A percentile compares a stretch with the other conserved stretches of the same genome.
Evolutionary conservation across 2,329 filamentous ascomycete species (phyloP).

Genomic region (Colletotrichum sp.): DNA sequence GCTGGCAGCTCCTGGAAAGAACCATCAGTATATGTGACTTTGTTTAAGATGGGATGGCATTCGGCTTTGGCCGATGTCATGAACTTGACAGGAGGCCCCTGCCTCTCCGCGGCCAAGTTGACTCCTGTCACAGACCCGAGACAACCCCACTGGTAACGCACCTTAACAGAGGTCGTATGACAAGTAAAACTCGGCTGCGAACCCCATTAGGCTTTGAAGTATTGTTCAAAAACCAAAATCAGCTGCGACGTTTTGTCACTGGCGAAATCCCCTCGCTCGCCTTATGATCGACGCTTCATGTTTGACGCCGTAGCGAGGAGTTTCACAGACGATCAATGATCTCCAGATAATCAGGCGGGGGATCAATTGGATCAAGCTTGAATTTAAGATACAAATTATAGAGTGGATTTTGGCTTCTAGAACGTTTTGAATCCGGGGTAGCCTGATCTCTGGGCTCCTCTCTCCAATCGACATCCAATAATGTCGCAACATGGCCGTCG

Average conservation of each 20-base stretch:
- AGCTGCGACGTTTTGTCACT: background rate
- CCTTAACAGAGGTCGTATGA: background rate
- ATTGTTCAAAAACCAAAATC: background rate
- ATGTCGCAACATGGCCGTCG: background rate
- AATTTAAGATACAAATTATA: background rate
- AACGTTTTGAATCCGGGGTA: background rate
- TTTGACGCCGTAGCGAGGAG: background rate
- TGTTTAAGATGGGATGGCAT: background rate
- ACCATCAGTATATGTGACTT: background rate
- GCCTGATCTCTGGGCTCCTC: background rate
- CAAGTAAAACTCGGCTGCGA: background rate
- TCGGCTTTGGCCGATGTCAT: background rate
- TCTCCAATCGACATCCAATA: background rate
- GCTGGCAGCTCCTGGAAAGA: background rate
- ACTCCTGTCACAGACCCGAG: slow-evolving; percentile 2
- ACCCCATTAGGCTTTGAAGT: background rate
- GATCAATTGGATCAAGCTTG: background rate
- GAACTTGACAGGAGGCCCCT: background rate
- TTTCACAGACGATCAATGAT: background rate
- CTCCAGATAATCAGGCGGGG: background rate
- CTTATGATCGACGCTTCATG: background rate
- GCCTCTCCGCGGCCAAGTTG: background rate
- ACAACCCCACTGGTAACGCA: background rate
- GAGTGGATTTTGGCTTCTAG: background rate
- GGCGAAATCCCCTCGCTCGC: background rate